These are phyloP conservation scores for Apiotrichum mycotoxinovorans DNA, from an alignment of 1,284 basidiomycete species.

Conservation along the genomic window DNA sequence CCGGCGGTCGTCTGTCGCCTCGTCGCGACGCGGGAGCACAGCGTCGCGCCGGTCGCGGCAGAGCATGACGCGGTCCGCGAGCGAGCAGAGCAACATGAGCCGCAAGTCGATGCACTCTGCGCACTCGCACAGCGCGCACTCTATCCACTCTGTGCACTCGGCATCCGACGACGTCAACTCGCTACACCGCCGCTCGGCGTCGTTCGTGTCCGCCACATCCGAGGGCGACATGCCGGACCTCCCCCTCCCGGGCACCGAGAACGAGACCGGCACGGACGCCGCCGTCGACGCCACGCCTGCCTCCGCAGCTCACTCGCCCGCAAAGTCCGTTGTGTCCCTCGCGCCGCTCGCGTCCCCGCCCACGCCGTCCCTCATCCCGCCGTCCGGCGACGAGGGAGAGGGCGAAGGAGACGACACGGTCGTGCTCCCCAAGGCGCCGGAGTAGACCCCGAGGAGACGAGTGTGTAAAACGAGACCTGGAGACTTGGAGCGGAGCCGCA, in stretches of 20 bases:
- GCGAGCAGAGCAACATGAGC: neutral
- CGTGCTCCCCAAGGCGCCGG: neutral
- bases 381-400: slow-evolving; percentile 1
- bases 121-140: neutral
- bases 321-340: too few relatives aligned
- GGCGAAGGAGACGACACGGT: slow-evolving; percentile 10
- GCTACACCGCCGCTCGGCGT: neutral
- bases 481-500: too few relatives aligned
- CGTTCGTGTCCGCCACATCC: neutral
- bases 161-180: neutral
- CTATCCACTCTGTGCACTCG: neutral
- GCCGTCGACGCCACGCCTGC: neutral
- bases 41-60: neutral
- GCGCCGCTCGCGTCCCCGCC: neutral
- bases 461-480: too few relatives aligned
- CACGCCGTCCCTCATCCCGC: neutral
- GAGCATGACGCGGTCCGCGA: neutral
- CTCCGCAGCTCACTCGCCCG: neutral
- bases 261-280: neutral
- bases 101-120: neutral
- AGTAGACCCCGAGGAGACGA: neutral
- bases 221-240: neutral
- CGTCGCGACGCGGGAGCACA: neutral
- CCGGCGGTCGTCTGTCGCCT: neutral
- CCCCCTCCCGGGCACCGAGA: neutral